These are phyloP conservation scores for Coemansia sp. DNA, from an alignment of 371 early-diverging fungal species.

Conservation along the genomic window DNA sequence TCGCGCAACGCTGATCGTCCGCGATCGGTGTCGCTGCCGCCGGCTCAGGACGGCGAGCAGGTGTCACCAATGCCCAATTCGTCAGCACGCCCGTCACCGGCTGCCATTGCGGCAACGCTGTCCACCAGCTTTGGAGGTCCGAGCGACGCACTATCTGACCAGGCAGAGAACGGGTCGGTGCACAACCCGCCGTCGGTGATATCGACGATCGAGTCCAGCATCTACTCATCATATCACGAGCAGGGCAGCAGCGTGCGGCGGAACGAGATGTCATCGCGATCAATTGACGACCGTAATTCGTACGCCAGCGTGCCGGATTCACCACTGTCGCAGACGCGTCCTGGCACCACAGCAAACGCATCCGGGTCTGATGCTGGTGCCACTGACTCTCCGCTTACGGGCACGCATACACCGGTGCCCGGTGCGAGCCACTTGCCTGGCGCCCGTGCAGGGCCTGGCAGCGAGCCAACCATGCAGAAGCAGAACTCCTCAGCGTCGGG, in stretches of 20 bases:
- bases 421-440: too few species aligned
- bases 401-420: neutral
- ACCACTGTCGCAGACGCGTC: constrained; percentile 11
- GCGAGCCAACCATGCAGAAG: neutral
- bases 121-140: constrained; percentile 41
- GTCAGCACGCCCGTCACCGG: constrained; percentile 23
- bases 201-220: constrained; percentile 48
- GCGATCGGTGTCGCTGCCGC: constrained; percentile 30
- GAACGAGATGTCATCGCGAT: constrained; percentile 27
- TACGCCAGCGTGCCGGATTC: constrained; percentile 39
- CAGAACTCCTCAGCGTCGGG: neutral
- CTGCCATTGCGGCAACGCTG: constrained; percentile 34
- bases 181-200: constrained; percentile 39
- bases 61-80: neutral
- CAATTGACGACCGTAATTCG: constrained; percentile 37
- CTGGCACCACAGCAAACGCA: neutral
- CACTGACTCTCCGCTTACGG: constrained; percentile 11
- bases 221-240: constrained; percentile 39
- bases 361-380: neutral
- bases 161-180: constrained; percentile 23
- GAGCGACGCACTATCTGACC: constrained; percentile 23
- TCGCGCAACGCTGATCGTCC: constrained; percentile 12
- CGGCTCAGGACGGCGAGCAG: constrained; percentile 1
- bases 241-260: constrained; percentile 12
- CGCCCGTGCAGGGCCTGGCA: neutral